A percentile compares a stretch with the other conserved stretches of the same genome.
phyloP scores from a whole-genome alignment of 148 eudicot genomes.

The Tetragonia tetragonoides region DNA sequence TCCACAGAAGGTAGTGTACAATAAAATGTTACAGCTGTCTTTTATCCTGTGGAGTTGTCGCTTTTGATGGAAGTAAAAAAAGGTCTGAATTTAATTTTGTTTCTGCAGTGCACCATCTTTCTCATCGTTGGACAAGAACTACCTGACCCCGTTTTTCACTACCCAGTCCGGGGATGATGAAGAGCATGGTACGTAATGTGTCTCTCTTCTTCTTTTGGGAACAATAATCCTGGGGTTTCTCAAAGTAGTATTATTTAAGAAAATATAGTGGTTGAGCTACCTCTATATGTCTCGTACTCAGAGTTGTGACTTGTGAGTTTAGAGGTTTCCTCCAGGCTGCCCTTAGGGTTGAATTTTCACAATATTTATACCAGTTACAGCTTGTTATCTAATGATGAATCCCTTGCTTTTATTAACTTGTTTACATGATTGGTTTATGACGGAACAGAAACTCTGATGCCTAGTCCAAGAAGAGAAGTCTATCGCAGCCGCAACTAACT shows the following conservation, averaged over 20 bases:
- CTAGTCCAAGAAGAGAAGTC: slow-evolving; percentile 39
- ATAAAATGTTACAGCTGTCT: neutral
- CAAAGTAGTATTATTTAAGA: neutral
- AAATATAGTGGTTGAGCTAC: neutral
- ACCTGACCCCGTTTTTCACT: slow-evolving; percentile 95
- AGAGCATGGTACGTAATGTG: slow-evolving; percentile 44
- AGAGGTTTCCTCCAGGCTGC: neutral
- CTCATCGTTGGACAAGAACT: slow-evolving; percentile 82
- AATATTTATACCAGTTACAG: too few relatives aligned
- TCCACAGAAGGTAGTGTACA: slow-evolving; percentile 66
- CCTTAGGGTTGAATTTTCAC: neutral
- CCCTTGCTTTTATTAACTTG: slow-evolving; percentile 1
- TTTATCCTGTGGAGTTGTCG: neutral
- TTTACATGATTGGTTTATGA: slow-evolving; percentile 9
- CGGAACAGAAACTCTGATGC: slow-evolving; percentile 34
- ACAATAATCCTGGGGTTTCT: neutral
- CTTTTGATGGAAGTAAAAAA: neutral
- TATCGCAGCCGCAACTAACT: slow-evolving; percentile 31
- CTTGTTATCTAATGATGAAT: neutral
- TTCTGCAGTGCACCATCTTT: slow-evolving; percentile 80
- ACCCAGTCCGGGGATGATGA: slow-evolving; percentile 80
- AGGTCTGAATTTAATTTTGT: slow-evolving; percentile 9
- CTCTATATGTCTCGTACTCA: neutral
- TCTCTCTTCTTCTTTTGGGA: neutral
- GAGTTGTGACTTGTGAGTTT: neutral